A percentile compares a stretch with the other conserved stretches of the same genome.
These are phyloP conservation scores for Cucurbita argyrosperma DNA, from an alignment of 306 rosid species.

Conservation along the genomic window DNA sequence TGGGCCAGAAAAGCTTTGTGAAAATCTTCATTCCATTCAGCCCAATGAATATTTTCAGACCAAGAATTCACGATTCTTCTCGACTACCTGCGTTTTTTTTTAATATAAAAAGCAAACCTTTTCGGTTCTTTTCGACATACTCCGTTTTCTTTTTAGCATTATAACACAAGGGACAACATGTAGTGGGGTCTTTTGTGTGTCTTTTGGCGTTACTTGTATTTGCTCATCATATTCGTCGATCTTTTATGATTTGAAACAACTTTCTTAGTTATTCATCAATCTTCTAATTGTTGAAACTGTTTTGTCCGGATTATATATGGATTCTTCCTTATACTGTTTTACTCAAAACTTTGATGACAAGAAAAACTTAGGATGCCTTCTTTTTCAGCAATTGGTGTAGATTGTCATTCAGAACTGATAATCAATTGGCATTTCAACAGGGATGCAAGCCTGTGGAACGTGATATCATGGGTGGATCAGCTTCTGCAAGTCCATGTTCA, in stretches of 20 bases:
- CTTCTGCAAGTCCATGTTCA: slow-evolving; percentile 42
- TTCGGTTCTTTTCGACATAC: background rate
- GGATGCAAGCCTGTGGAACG: slow-evolving; percentile 41
- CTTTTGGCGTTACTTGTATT: slow-evolving; percentile 7
- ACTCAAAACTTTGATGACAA: background rate
- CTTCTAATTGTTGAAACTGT: background rate
- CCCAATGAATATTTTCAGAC: background rate
- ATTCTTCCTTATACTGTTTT: background rate
- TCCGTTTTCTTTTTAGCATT: background rate
- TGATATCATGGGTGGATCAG: slow-evolving; percentile 41
- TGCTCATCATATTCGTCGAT: background rate
- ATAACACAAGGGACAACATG: slow-evolving; percentile 4
- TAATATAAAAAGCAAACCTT: background rate
- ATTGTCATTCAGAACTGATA: background rate
- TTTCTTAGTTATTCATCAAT: background rate
- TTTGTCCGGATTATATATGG: background rate
- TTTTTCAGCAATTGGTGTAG: background rate
- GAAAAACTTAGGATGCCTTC: background rate
- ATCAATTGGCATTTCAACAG: slow-evolving; percentile 12
- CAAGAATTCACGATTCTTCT: background rate
- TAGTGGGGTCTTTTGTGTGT: slow-evolving; percentile 4
- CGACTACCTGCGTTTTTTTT: background rate
- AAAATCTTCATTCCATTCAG: background rate
- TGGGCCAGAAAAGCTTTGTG: slow-evolving; percentile 17
- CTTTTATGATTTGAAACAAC: background rate